These are phyloP conservation scores for Neonectria ditissima DNA, from an alignment of 2,329 filamentous ascomycete genomes.

Conservation along the genomic window DNA sequence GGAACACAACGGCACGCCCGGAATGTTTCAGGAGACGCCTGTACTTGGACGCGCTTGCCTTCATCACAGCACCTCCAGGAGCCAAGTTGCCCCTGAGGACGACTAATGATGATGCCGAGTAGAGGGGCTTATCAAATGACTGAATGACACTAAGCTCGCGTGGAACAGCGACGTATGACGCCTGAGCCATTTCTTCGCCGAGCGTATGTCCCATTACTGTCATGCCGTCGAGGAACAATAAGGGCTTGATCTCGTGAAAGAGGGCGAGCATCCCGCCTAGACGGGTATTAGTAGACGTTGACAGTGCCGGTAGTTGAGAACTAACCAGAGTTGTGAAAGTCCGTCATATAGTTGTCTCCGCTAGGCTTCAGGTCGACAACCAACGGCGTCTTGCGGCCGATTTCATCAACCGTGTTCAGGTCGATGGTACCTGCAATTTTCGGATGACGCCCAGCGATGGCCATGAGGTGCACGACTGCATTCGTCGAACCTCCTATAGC, in stretches of 20 bases:
- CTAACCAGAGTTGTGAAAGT: constrained; percentile 79
- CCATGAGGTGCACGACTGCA: constrained; percentile 86
- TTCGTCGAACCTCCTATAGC: constrained; percentile 88
- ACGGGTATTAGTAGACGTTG: background rate
- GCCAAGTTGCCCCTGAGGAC: constrained; percentile 87
- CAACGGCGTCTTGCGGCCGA: constrained; percentile 82
- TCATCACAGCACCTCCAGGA: constrained; percentile 85
- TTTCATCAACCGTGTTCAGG: constrained; percentile 81
- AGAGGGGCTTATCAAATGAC: constrained; percentile 73
- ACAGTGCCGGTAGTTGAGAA: fast-evolving
- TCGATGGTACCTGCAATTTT: constrained; percentile 72
- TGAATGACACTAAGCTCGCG: constrained; percentile 66
- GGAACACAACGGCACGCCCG: constrained; percentile 72
- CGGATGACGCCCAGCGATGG: constrained; percentile 81
- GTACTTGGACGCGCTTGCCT: constrained; percentile 89
- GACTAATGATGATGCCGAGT: constrained; percentile 81
- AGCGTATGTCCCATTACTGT: constrained; percentile 90
- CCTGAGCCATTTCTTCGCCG: constrained; percentile 79
- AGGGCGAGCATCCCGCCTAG: constrained; percentile 83
- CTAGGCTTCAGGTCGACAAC: constrained; percentile 88
- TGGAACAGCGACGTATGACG: constrained; percentile 68
- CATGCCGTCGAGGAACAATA: constrained; percentile 80
- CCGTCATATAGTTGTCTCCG: constrained; percentile 89
- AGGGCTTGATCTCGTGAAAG: constrained; percentile 79
- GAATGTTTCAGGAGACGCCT: constrained; percentile 63